Conservation (phyloP, 140 eudicot genomes). For the Oenanthe javanica region DNA sequence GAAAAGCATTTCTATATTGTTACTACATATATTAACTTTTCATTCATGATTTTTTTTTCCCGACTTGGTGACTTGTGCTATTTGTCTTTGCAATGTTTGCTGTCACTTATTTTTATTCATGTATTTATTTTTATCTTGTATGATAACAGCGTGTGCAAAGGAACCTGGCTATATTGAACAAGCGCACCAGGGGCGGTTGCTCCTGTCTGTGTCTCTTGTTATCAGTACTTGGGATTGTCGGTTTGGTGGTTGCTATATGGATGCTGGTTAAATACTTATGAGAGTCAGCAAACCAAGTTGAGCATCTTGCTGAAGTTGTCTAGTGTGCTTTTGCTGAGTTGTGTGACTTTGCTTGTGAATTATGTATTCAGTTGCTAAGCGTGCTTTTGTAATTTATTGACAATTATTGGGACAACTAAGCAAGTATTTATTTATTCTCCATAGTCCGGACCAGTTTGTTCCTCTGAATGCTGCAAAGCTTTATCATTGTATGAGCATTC, state of each 20-base stretch:
- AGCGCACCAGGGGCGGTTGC: constrained; percentile 85
- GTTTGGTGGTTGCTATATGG: constrained; percentile 50
- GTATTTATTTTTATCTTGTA: neutral
- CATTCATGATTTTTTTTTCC: neutral
- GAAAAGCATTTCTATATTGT: neutral
- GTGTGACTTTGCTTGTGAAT: constrained; percentile 7
- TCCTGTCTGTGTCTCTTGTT: constrained; percentile 68
- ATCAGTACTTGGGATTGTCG: constrained; percentile 53
- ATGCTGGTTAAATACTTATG: constrained; percentile 65
- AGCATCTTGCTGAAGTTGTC: neutral
- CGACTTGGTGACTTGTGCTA: neutral
- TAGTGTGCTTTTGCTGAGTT: neutral
- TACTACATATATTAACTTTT: neutral
- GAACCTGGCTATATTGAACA: constrained; percentile 70
- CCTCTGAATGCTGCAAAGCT: neutral
- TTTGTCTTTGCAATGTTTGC: neutral
- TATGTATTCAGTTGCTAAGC: neutral
- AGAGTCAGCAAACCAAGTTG: constrained; percentile 4
- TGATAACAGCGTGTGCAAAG: constrained; percentile 67
- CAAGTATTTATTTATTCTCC: neutral
- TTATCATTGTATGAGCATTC: neutral
- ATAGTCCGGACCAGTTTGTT: neutral
- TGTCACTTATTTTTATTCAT: neutral
- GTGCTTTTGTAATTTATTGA: neutral
- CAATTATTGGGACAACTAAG: neutral